phyloP scores from a whole-genome alignment of 305 asterid genomes.

The Fraxinus baroniana region DNA sequence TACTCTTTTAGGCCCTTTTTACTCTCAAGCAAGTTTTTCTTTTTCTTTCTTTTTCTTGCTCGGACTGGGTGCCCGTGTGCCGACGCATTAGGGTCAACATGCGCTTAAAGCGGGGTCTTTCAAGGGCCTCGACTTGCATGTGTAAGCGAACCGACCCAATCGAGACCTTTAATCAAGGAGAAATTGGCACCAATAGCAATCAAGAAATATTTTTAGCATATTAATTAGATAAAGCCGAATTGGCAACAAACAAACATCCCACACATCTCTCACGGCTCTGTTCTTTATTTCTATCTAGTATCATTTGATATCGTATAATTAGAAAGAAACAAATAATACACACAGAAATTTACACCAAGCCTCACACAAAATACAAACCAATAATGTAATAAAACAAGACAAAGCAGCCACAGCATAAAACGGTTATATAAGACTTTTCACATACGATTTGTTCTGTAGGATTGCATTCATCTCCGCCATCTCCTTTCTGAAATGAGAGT shows the following conservation, averaged over 20 bases:
- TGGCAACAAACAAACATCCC: background rate
- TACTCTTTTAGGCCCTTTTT: background rate
- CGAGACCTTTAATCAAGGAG: background rate
- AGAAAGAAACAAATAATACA: background rate
- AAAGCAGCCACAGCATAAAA: slow-evolving; percentile 21
- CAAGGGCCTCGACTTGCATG: background rate
- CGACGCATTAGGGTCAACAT: background rate
- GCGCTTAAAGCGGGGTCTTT: background rate
- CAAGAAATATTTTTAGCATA: background rate
- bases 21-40: background rate
- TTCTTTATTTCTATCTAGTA: background rate
- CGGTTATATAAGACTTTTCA: slow-evolving; percentile 22
- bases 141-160: background rate
- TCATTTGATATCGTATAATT: background rate
- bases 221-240: background rate
- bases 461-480: slow-evolving; percentile 62
- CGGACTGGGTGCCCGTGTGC: background rate
- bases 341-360: slow-evolving; percentile 3
- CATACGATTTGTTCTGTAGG: slow-evolving; percentile 23
- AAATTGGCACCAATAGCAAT: background rate
- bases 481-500: slow-evolving; percentile 56
- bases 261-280: background rate
- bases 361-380: slow-evolving; percentile 1
- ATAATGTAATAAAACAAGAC: background rate
- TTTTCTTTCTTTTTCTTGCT: background rate